A percentile compares a stretch with the other conserved stretches of the same genome.
Conservation (phyloP, 306 rosid genomes). For the Prosopis cineraria region DNA sequence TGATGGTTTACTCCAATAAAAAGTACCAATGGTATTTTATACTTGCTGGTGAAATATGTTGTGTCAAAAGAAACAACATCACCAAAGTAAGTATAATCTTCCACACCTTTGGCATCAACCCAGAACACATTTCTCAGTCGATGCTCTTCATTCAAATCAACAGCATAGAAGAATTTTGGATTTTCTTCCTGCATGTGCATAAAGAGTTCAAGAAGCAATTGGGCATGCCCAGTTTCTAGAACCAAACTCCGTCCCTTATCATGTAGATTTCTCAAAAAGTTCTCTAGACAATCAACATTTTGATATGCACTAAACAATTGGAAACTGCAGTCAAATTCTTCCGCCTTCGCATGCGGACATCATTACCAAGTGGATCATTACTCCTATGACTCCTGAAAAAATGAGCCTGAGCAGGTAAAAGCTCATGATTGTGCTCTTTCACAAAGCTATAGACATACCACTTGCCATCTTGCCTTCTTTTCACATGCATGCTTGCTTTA, state of each 20-base stretch:
- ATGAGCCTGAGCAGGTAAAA: constrained; percentile 64
- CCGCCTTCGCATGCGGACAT: constrained; percentile 59
- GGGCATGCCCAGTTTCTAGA: constrained; percentile 60
- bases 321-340: constrained; percentile 48
- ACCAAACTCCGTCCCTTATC: constrained; percentile 53
- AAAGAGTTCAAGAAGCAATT: constrained; percentile 59
- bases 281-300: constrained; percentile 60
- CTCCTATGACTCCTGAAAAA: constrained; percentile 63
- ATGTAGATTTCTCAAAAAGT: constrained; percentile 47
- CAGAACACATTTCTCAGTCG: constrained; percentile 64
- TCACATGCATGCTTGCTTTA: constrained; percentile 68
- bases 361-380: constrained; percentile 50
- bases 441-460: constrained; percentile 63
- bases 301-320: constrained; percentile 55
- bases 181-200: constrained; percentile 68
- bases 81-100: constrained; percentile 51
- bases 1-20: constrained; percentile 65
- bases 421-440: constrained; percentile 66
- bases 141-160: constrained; percentile 69
- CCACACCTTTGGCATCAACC: constrained; percentile 70
- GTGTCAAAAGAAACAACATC: constrained; percentile 69
- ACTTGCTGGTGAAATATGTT: constrained; percentile 57
- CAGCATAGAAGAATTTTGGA: constrained; percentile 61
- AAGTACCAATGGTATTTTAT: constrained; percentile 60
- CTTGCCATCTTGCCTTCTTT: constrained; percentile 63